A percentile compares a stretch with the other conserved stretches of the same genome.
phyloP scores from a whole-genome alignment of 306 rosid species.

The Cicer arietinum region DNA sequence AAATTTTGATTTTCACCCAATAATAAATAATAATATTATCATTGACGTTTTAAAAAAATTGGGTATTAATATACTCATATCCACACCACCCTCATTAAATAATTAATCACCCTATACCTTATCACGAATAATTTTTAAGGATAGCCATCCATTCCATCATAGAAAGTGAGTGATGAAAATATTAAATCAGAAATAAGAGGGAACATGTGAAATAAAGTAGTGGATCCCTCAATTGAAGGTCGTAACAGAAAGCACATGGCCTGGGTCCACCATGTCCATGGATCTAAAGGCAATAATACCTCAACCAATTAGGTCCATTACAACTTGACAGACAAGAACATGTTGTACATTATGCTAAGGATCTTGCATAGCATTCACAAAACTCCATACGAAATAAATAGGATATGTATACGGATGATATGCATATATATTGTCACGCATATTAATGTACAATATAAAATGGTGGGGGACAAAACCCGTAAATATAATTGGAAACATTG shows the following conservation, averaged over 20 bases:
- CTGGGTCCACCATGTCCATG: constrained; percentile 50
- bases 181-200: neutral
- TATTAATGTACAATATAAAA: constrained; percentile 16
- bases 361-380: constrained; percentile 39
- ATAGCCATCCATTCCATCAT: neutral
- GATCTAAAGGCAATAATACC: constrained; percentile 44
- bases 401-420: neutral
- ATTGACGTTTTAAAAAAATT: no score
- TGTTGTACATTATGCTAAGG: neutral
- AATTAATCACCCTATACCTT: no score
- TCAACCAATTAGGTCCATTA: constrained; percentile 28
- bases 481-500: constrained; percentile 38
- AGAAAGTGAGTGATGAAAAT: neutral
- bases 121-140: no score
- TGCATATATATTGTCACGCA: neutral
- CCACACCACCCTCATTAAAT: no score
- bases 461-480: constrained; percentile 28
- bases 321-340: constrained; percentile 23
- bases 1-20: no score
- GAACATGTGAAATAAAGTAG: constrained; percentile 38
- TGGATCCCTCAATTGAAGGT: constrained; percentile 40
- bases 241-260: constrained; percentile 53
- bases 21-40: no score
- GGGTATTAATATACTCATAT: no score
- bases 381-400: neutral